Evolutionary conservation across 371 early-diverging fungal genomes (phyloP).

Genomic region (Haplosporangium sp.): DNA sequence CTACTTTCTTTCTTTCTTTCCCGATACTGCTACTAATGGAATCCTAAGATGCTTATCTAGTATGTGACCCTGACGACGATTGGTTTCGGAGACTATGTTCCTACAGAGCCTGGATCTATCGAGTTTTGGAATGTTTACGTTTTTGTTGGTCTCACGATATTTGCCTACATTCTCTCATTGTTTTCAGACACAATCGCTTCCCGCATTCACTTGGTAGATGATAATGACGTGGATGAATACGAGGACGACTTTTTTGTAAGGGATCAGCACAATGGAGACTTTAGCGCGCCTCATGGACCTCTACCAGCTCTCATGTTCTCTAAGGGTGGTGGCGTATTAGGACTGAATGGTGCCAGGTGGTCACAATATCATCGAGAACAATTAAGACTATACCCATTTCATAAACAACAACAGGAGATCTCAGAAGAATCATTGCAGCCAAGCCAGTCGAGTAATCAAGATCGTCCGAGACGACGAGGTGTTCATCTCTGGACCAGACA

Average conservation of each 20-base stretch:
- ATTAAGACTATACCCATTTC: background rate
- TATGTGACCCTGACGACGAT: conserved; percentile 49
- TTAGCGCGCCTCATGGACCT: conserved; percentile 3
- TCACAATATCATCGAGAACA: background rate
- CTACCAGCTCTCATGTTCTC: background rate
- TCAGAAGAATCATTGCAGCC: background rate
- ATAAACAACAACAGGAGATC: background rate
- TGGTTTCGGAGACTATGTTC: conserved; percentile 52
- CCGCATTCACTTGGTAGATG: conserved; percentile 46
- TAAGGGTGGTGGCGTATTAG: conserved; percentile 1
- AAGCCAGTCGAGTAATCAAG: background rate
- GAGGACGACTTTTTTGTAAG: conserved; percentile 21
- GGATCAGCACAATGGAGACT: conserved; percentile 23
- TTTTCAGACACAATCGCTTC: conserved; percentile 45
- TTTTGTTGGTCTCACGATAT: conserved; percentile 45
- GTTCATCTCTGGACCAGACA: background rate
- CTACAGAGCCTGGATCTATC: conserved; percentile 47
- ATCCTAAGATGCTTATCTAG: conserved; percentile 9
- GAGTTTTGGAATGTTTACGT: conserved; percentile 57
- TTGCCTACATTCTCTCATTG: conserved; percentile 50
- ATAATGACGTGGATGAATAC: conserved; percentile 27
- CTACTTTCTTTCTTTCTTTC: background rate
- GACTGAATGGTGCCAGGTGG: conserved; percentile 35
- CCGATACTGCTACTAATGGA: background rate
- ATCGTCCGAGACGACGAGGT: background rate